These are phyloP conservation scores for Xenoacremonium recifei DNA, from an alignment of 2,329 filamentous ascomycete species.

Conservation along the genomic window DNA sequence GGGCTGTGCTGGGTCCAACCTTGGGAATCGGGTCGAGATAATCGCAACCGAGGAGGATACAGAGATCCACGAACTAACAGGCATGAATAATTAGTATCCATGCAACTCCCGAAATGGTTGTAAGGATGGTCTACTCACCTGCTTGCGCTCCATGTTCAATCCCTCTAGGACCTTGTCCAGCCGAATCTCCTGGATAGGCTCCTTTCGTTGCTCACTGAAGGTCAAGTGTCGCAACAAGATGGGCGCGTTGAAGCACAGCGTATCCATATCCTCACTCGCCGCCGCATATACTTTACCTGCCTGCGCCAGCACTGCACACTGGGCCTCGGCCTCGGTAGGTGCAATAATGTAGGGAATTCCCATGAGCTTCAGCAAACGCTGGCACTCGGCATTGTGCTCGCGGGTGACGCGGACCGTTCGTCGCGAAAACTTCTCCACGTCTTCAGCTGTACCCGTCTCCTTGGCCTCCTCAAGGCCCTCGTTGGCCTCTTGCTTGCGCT, in stretches of 20 bases:
- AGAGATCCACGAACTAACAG: conserved; percentile 95
- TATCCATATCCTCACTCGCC: conserved; percentile 98
- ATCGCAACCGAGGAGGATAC: conserved; percentile 95
- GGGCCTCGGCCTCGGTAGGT: conserved; percentile 94
- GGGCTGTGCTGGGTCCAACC: conserved; percentile 84
- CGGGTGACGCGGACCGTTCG: conserved; percentile 92
- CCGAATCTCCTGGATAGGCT: conserved; percentile 94
- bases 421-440: conserved; percentile 96
- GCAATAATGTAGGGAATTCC: conserved; percentile 93
- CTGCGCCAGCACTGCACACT: conserved; percentile 85
- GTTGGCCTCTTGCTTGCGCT: conserved; percentile 88
- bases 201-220: conserved; percentile 95
- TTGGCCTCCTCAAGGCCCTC: conserved; percentile 93
- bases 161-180: conserved; percentile 84
- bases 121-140: conserved; percentile 62
- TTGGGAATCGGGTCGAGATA: conserved; percentile 97
- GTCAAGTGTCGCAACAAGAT: conserved; percentile 91
- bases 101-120: neutral
- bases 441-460: conserved; percentile 92
- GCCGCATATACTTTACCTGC: conserved; percentile 96
- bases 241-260: conserved; percentile 89
- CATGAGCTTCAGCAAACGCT: conserved; percentile 88
- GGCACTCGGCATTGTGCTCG: conserved; percentile 95
- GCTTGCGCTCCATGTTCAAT: conserved; percentile 80
- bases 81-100: conserved; percentile 9